Percentiles rank a stretch among this genome's conserved stretches.
Evolutionary conservation across 306 rosid genomes (phyloP).

Genomic region (Trifolium subterraneum): DNA sequence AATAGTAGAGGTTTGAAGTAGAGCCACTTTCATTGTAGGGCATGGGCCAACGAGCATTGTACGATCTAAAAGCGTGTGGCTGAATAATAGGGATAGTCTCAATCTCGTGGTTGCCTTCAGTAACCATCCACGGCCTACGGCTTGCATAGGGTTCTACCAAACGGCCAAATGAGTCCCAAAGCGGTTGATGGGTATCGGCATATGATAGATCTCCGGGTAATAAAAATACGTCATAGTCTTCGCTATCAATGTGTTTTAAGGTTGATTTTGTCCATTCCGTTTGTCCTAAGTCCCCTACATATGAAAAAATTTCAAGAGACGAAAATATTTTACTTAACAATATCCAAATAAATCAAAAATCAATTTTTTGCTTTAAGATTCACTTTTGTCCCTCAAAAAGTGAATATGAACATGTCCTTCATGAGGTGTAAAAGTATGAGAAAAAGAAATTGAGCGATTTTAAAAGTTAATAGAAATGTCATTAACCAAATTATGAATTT

Average conservation of each 20-base stretch:
- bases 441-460: too few species aligned
- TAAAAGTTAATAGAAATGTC: too few species aligned
- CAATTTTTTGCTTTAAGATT: neutral
- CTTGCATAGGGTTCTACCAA: constrained; percentile 71
- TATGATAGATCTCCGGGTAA: constrained; percentile 77
- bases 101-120: constrained; percentile 80
- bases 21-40: constrained; percentile 63
- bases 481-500: too few species aligned
- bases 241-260: constrained; percentile 52
- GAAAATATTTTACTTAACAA: neutral
- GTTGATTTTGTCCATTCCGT: constrained; percentile 75
- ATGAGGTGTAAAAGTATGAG: too few species aligned
- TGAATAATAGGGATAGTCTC: constrained; percentile 57
- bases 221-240: constrained; percentile 66
- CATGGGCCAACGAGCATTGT: constrained; percentile 77
- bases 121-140: constrained; percentile 81
- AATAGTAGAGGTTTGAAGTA: constrained; percentile 70
- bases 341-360: neutral
- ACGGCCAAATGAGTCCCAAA: constrained; percentile 84
- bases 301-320: neutral
- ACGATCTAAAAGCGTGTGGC: constrained; percentile 51
- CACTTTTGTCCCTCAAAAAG: too few species aligned
- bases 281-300: constrained; percentile 77
- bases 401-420: too few species aligned
- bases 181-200: constrained; percentile 60